Percentiles rank a stretch among this genome's conserved stretches.
Conservation (phyloP, 106 monocot genomes). For the Agapanthus africanus region DNA sequence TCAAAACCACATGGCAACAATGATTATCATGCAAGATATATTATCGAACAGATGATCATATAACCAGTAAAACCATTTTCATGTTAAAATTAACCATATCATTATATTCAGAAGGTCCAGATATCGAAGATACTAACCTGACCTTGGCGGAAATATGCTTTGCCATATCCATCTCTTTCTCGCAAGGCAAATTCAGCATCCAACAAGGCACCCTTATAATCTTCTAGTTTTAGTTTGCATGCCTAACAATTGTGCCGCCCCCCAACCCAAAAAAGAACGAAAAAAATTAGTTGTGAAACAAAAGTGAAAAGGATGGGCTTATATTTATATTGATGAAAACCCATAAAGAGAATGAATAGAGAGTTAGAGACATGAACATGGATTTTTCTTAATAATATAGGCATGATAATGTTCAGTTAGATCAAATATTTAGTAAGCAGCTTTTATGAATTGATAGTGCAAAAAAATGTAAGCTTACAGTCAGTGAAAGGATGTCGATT, state of each 20-base stretch:
- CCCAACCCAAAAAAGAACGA: too few relatives aligned
- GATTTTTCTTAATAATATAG: background rate
- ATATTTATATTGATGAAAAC: background rate
- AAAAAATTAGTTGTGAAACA: background rate
- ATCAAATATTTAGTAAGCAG: background rate
- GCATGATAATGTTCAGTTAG: background rate
- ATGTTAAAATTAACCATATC: background rate
- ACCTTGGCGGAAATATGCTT: slow-evolving; percentile 79
- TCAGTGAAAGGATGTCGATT: too few relatives aligned
- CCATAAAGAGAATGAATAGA: background rate
- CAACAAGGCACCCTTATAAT: slow-evolving; percentile 61
- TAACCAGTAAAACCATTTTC: background rate
- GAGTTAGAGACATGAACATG: background rate
- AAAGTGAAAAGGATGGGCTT: background rate
- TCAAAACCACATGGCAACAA: background rate
- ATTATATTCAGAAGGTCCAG: background rate
- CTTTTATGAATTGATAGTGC: background rate
- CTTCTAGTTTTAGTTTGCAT: slow-evolving; percentile 79
- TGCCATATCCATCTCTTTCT: slow-evolving; percentile 76
- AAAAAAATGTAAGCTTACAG: too few relatives aligned
- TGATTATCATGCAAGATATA: background rate
- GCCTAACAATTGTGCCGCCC: too few relatives aligned
- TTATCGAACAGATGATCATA: background rate
- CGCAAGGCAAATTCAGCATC: slow-evolving; percentile 84
- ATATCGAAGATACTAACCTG: slow-evolving; percentile 38